These are phyloP conservation scores for Trichoderma guizhouense DNA, from an alignment of 2,329 filamentous ascomycete species.

Conservation along the genomic window DNA sequence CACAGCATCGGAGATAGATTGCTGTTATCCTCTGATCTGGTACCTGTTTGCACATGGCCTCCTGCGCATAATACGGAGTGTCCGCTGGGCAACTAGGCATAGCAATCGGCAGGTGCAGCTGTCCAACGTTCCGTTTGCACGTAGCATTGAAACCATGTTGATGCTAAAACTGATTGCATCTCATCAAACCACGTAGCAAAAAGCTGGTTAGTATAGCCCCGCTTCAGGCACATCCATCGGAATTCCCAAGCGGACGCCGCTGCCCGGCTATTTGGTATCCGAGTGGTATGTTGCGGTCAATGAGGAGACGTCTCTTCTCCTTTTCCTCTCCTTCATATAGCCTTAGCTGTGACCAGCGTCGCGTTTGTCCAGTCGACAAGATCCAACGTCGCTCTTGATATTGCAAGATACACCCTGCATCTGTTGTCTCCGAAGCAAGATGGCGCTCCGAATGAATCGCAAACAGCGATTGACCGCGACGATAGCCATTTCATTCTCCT, in stretches of 20 bases:
- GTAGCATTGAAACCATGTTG: neutral
- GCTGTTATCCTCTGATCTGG: neutral
- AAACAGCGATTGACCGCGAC: conserved; percentile 47
- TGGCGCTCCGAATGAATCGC: conserved; percentile 24
- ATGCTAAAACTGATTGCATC: neutral
- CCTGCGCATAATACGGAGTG: neutral
- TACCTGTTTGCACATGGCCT: neutral
- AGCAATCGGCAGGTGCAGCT: neutral
- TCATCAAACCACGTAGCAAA: neutral
- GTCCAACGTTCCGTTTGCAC: neutral
- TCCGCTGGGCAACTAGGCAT: neutral
- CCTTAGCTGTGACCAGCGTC: neutral
- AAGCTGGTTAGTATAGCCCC: conserved; percentile 4
- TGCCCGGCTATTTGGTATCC: neutral
- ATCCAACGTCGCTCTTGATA: neutral
- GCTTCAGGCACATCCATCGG: neutral
- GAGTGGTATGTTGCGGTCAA: neutral
- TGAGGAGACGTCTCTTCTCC: neutral
- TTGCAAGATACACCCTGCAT: neutral
- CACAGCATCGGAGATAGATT: neutral
- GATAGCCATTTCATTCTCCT: conserved; percentile 48
- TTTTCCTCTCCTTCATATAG: neutral
- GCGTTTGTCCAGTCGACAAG: neutral
- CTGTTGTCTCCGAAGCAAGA: neutral
- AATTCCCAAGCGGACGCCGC: neutral